Evolutionary conservation across 176 grass and related monocot species (phyloP).

Genomic region (Pharus latifolius): DNA sequence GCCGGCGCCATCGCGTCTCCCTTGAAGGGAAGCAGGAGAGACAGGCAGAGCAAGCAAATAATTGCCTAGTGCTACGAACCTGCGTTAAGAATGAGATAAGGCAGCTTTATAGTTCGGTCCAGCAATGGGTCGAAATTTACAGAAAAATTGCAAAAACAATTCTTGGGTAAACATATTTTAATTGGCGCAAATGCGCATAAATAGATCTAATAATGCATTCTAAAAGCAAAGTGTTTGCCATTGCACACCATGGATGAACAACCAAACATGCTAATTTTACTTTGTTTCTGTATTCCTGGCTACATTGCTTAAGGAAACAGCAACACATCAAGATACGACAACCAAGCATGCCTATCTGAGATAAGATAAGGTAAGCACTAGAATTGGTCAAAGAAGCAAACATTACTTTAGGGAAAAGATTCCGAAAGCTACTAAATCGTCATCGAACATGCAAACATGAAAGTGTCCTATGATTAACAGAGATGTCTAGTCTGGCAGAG

Average conservation of each 20-base stretch:
- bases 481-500: neutral
- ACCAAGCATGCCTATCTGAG: no score
- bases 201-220: neutral
- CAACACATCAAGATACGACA: no score
- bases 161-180: no score
- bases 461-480: neutral
- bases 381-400: constrained; percentile 10
- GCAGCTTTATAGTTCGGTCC: no score
- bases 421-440: neutral
- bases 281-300: no score
- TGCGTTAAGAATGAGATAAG: neutral
- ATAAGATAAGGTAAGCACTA: neutral
- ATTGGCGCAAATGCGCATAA: neutral
- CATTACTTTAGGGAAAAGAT: neutral
- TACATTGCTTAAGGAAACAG: neutral
- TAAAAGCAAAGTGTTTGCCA: neutral
- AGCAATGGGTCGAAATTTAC: no score
- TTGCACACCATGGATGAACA: neutral
- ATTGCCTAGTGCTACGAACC: neutral
- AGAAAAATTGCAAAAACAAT: no score
- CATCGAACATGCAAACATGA: neutral
- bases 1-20: neutral
- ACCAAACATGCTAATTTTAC: neutral
- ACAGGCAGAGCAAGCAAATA: neutral
- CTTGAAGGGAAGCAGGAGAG: neutral